Evolutionary conservation across 495 filamentous ascomycete genomes (phyloP), one percentile per base, ranked within the genome.

Genomic region (Filosporella fistucella): DNA sequence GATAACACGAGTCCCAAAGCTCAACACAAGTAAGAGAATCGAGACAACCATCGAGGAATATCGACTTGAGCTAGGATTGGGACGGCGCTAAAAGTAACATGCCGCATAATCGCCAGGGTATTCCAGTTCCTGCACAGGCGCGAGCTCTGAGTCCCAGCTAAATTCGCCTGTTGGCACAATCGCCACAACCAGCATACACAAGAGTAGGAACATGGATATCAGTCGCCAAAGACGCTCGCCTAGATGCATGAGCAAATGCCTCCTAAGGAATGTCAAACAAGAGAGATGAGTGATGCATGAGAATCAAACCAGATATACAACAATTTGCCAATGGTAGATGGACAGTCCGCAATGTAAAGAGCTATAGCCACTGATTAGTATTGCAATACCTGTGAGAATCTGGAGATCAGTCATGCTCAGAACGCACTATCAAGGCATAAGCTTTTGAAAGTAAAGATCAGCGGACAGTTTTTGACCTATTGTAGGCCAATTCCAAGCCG

Each of bases 251-350:
- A 12, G n/a, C 1, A 35, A 12, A 14, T 45, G 35, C 22, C 18
- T 20, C 7, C 42, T n/a, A 20, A 45, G 42, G 16, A 45, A 34
- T 18, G 42, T 45, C 14, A 45, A 13, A 18, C 21, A 26, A 2
- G 25, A 17, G 9, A 45, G 29, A 25, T 45, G 42, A 9, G 42
- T 45, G 17, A 35, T 21, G 16, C 21, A 33, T 3, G 42, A 45
- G 17, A 45, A 45, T 30, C 42, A 45, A 12, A 23, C 42, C 4
- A 45, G 16, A 17, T 45, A 45, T 12, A 45, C 29, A 11, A 32
- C 17, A 12, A 45, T 33, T 34, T 45, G 42, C 28, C 42, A 45
- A 28, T 45, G 42, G 20, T 33, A 45, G 12, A 20, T 18, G 3
- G 42, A 45, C 2, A 45, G 6, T 4, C 42, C 42, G 18, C 42